phyloP scores from a whole-genome alignment of 2,329 filamentous ascomycete species.

The Ophiostoma quercus region DNA sequence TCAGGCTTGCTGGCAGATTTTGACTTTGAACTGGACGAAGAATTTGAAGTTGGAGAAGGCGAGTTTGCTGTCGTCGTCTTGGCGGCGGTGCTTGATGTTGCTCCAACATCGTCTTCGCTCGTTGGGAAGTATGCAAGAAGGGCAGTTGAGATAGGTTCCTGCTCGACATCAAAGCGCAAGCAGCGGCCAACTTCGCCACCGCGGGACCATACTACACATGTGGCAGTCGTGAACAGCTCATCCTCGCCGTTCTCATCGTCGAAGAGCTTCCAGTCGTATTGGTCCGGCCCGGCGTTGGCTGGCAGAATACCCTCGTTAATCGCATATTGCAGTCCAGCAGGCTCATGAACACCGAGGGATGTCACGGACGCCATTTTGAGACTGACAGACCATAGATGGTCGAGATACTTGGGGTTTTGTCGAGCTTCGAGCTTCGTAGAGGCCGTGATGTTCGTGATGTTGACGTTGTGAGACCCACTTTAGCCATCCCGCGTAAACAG shows the following conservation, averaged over 20 bases:
- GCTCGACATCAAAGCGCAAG: constrained; percentile 81
- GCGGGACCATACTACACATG: constrained; percentile 82
- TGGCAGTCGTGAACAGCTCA: constrained; percentile 70
- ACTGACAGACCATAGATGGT: not conserved
- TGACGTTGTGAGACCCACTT: constrained; percentile 9
- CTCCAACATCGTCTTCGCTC: constrained; percentile 23
- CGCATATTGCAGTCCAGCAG: constrained; percentile 75
- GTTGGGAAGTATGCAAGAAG: constrained; percentile 74
- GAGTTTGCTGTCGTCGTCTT: not conserved
- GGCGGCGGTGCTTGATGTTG: not conserved
- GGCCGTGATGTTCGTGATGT: constrained; percentile 6
- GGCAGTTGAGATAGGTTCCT: constrained; percentile 79
- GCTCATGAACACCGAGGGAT: constrained; percentile 86
- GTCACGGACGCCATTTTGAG: constrained; percentile 75
- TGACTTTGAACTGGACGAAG: not conserved
- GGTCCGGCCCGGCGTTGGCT: constrained; percentile 56
- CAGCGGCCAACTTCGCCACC: constrained; percentile 78
- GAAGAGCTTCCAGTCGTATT: constrained; percentile 70
- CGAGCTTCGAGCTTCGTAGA: not conserved
- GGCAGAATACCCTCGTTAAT: constrained; percentile 74
- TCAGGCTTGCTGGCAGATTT: not conserved
- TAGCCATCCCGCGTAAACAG: constrained; percentile 11
- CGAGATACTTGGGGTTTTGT: not conserved
- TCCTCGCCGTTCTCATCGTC: constrained; percentile 56
- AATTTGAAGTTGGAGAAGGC: constrained; percentile 13